phyloP scores from a whole-genome alignment of 139 green algal genomes.

The Eudorina sp. region DNA sequence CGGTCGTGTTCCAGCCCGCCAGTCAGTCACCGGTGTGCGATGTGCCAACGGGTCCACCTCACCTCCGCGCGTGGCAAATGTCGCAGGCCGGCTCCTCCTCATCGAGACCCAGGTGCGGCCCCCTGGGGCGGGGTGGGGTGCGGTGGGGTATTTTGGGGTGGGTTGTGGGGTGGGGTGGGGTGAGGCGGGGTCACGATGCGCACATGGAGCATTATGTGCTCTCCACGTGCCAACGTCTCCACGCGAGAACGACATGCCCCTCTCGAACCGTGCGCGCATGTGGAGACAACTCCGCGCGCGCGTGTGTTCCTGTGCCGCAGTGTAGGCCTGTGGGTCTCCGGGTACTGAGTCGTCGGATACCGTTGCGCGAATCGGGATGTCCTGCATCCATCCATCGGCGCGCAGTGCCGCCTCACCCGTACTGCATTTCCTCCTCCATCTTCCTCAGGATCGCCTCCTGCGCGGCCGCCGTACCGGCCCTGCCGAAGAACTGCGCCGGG shows the following conservation, averaged over 20 bases:
- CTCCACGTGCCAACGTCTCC: background rate
- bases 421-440: background rate
- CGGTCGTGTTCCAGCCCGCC: too few species aligned
- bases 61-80: slow-evolving; percentile 17
- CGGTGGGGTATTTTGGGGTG: background rate
- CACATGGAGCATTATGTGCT: too few species aligned
- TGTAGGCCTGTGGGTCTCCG: background rate
- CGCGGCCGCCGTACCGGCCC: background rate
- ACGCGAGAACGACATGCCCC: background rate
- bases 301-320: background rate
- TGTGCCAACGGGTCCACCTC: too few species aligned
- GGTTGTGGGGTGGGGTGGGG: background rate
- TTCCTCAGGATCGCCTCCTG: background rate
- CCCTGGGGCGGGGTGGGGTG: background rate
- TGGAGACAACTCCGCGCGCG: too few species aligned
- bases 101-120: background rate
- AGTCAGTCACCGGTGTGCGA: too few species aligned
- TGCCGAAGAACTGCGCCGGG: background rate
- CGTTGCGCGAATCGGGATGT: background rate
- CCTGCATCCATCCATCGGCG: background rate
- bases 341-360: background rate
- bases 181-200: background rate
- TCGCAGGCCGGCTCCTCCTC: background rate
- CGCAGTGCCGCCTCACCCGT: background rate
- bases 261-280: background rate